Evolutionary conservation across 768 basidiomycete genomes (phyloP), one percentile per base, ranked within the genome.

Genomic region (Leccinum subgranulosum): DNA sequence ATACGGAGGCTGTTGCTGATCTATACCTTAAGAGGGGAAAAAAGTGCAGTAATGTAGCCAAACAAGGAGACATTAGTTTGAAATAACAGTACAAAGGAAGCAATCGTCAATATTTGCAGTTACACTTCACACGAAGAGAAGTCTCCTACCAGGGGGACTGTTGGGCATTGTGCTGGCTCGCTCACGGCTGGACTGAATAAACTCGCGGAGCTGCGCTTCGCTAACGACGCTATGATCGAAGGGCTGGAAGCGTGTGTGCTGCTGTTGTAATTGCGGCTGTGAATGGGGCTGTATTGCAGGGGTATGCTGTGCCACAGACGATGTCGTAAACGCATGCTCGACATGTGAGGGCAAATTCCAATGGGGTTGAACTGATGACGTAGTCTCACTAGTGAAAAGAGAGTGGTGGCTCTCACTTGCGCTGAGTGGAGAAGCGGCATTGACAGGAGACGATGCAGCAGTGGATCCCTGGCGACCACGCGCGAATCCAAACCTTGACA

Each of bases 401-500:
- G 80, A 75, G 8, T 82, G 78, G 28, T 79, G 77, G 31, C 75
- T 74, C 34, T 82, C 81, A 59, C 76, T 80, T 36, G 76, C 76
- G 52, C 76, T 81, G 43, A 84, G 71, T 2, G 86, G 83, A 17
- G 86, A 82, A 23, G 84, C 64, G 9, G 77, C 76, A 56, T 83
- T 83, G 51, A 80, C 75, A 41, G 86, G 84, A 11, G 86, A 88
- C 15, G 83, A 83, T 4, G 86, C 67, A 46, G 75, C 68, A 10
- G 80, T 80, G 8, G 88, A 84, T 0, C 79, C 79, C 60, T 84
- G 85, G 47, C 83, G 82, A 23, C 87, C 86, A 23, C 87, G 81
- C 15, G 90, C 91, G 66, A 92, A 92, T 21, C 85, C 87, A 72
- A 92, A 92, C 15, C 90, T 81, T 8, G 90, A 92, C 27, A 90